Evolutionary conservation across 371 early-diverging fungal species (phyloP).

Genomic region (Mucor lusitanicus): DNA sequence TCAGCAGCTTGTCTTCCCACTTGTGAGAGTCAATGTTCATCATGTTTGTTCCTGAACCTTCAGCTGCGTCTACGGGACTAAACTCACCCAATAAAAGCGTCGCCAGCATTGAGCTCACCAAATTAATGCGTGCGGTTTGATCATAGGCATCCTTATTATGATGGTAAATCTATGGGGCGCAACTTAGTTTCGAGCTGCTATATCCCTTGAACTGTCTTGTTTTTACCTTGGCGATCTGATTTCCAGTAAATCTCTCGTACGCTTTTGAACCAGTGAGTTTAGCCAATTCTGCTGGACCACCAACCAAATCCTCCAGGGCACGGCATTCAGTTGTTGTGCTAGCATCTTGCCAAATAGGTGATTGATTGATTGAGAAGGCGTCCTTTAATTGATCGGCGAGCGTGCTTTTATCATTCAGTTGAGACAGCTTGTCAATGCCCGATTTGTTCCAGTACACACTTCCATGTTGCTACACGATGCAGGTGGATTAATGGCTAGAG

Average conservation of each 20-base stretch:
- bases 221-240: conserved; percentile 71
- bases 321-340: conserved; percentile 72
- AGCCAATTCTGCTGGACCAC: conserved; percentile 63
- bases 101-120: conserved; percentile 76
- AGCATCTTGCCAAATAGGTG: conserved; percentile 88
- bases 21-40: conserved; percentile 62
- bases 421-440: conserved; percentile 42
- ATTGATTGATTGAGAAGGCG: conserved; percentile 63
- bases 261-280: conserved; percentile 74
- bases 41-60: conserved; percentile 85
- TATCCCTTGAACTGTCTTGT: no score
- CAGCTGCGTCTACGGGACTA: conserved; percentile 72
- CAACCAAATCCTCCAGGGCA: conserved; percentile 59
- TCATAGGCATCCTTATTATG: conserved; percentile 34
- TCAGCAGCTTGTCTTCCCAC: conserved; percentile 55
- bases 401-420: conserved; percentile 31
- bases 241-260: conserved; percentile 82
- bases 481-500: background rate
- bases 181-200: background rate
- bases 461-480: conserved; percentile 73
- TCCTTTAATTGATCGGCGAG: conserved; percentile 56
- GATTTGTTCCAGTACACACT: conserved; percentile 74
- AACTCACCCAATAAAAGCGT: conserved; percentile 65
- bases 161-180: conserved; percentile 35
- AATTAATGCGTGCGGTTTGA: conserved; percentile 58